Evolutionary conservation across 192 early-diverging fungal species (phyloP), one percentile per base, ranked within the genome.

Genomic region (Backusella mclennaniae): DNA sequence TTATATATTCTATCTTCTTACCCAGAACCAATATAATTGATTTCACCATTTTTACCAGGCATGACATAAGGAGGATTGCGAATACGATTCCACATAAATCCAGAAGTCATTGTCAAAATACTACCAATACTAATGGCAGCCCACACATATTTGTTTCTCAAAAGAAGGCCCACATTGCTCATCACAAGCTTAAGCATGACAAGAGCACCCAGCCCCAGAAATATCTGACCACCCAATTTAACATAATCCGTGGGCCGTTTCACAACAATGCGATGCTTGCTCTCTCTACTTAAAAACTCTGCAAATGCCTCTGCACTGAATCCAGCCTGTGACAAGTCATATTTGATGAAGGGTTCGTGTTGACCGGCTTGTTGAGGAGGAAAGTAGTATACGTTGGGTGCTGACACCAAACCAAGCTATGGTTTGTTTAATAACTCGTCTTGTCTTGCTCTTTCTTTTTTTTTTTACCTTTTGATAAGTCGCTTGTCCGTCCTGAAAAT

Each of bases 71-170:
- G 91, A 2, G 93, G 87, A 46, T 84, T 84, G 7, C 92, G 90
- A 75, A 95, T 95, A 56, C 89, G 88, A 80, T 95, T 94, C 92
- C 91, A 94, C 94, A 95, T 95, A 73, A 92, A 89, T 38, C 94
- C 94, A 31, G 91, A 92, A 56, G 88, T 92, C 86, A 93, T 90
- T 69, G 92, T 71, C 21, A 93, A 78, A 21, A 92, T 89, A 38
- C 77, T 87, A 7, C 42, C 39, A 68, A 93, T 73, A 11, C 84
- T 82, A 31, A 89, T 56, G 15, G 81, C 71, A 8, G 85, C 80
- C 91, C 90, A 92, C 5, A 85, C 79, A 41, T 86, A 80, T 78
- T 88, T 92, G 75, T 83, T 87, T 5, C 70, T 66, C 2, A 92
- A 14, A 31, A 91, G 44, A 36, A 76, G 82, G 5, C 82, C 68